Conservation (phyloP, 768 basidiomycete species). For the Suillus tomentosus region DNA sequence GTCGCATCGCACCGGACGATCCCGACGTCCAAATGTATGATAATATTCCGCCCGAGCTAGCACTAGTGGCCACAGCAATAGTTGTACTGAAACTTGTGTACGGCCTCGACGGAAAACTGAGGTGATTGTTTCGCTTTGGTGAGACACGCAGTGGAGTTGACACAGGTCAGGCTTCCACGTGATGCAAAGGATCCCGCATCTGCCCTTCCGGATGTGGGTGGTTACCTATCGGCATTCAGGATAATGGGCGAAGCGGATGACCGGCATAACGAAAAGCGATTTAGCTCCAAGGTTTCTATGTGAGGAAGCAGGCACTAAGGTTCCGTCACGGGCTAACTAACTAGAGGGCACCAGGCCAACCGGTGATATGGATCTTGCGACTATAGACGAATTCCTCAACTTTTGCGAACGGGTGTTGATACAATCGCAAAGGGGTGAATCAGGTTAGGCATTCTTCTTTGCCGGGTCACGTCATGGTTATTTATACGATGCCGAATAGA, state of each 20-base stretch:
- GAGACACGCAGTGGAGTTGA: slow-evolving; percentile 16
- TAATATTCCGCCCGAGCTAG: slow-evolving; percentile 68
- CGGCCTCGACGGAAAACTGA: slow-evolving; percentile 69
- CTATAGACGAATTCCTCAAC: slow-evolving; percentile 63
- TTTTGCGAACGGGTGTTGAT: slow-evolving; percentile 64
- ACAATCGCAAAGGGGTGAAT: slow-evolving; percentile 30
- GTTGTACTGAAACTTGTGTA: slow-evolving; percentile 84
- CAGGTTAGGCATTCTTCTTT: slow-evolving; percentile 25
- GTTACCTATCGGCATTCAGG: slow-evolving; percentile 48
- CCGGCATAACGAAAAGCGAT: slow-evolving; percentile 35
- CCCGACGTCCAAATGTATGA: slow-evolving; percentile 55
- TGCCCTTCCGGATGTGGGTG: slow-evolving; percentile 53
- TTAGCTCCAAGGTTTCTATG: slow-evolving; percentile 48
- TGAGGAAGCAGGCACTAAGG: slow-evolving; percentile 35
- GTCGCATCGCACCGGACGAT: slow-evolving; percentile 39
- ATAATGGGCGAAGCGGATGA: slow-evolving; percentile 38
- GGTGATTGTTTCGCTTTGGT: slow-evolving; percentile 42
- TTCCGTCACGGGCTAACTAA: slow-evolving; percentile 12
- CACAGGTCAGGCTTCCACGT: slow-evolving; percentile 42
- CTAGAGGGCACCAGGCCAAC: slow-evolving; percentile 44
- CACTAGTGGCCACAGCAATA: slow-evolving; percentile 58
- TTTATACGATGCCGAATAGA: slow-evolving; percentile 19
- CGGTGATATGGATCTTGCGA: slow-evolving; percentile 49
- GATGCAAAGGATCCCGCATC: slow-evolving; percentile 57
- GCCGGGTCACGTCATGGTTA: background rate